These are phyloP conservation scores for Claviceps capensis DNA, from an alignment of 2,329 filamentous ascomycete species.

Conservation along the genomic window DNA sequence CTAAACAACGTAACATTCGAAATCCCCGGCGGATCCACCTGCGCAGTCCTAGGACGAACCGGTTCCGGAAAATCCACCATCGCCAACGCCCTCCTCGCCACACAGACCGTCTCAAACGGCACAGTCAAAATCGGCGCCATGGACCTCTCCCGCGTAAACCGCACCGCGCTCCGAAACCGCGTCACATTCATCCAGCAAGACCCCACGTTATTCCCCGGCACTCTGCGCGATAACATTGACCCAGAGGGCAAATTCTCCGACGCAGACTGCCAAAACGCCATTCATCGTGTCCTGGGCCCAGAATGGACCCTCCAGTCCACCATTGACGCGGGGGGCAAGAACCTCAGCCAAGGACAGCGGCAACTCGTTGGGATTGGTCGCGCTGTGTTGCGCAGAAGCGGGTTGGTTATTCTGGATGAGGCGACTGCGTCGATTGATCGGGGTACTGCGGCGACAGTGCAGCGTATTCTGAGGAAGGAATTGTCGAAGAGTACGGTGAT, in stretches of 20 bases:
- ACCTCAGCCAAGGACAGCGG: conserved; percentile 48
- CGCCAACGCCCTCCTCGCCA: conserved; percentile 44
- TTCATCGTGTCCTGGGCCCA: conserved; percentile 45
- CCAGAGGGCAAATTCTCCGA: conserved; percentile 46
- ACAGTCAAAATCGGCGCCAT: conserved; percentile 39
- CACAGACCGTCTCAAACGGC: conserved; percentile 36
- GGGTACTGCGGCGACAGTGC: conserved; percentile 42
- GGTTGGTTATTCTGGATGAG: conserved; percentile 50
- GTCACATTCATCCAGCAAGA: conserved; percentile 53
- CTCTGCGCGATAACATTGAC: conserved; percentile 52
- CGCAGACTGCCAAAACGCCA: conserved; percentile 32
- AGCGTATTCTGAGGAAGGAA: conserved; percentile 42
- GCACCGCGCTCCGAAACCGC: conserved; percentile 40
- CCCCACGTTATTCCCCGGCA: conserved; percentile 46
- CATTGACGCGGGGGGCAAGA: conserved; percentile 46
- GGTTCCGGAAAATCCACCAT: conserved; percentile 78
- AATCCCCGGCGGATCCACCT: conserved; percentile 52
- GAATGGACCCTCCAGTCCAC: conserved; percentile 33
- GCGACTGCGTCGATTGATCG: conserved; percentile 51
- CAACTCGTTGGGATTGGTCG: conserved; percentile 48
- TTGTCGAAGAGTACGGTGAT: conserved; percentile 45
- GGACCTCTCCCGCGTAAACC: conserved; percentile 38
- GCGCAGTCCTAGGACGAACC: conserved; percentile 65
- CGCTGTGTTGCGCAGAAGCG: conserved; percentile 45
- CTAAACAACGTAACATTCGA: conserved; percentile 54